Conservation (phyloP, 352 stramenopile genomes). For the Globisporangium orthogonon region DNA sequence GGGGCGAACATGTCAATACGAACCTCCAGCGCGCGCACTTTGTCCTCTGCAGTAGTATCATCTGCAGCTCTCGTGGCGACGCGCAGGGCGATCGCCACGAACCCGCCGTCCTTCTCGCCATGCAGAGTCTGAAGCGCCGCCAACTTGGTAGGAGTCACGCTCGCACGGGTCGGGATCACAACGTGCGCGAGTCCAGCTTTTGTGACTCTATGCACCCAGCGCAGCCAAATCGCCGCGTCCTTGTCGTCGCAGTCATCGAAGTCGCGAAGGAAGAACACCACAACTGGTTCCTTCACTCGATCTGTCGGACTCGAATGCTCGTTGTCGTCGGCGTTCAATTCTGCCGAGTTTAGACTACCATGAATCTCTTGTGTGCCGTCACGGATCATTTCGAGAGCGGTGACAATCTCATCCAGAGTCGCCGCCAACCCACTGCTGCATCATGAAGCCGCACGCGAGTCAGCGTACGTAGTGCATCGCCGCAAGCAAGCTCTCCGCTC, state of each 20-base stretch:
- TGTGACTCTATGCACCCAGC: conserved; percentile 48
- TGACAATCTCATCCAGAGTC: conserved; percentile 7
- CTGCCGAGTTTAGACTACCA: not conserved
- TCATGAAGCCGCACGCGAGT: too few species aligned
- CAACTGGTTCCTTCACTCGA: conserved; percentile 1
- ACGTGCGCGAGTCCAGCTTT: conserved; percentile 44
- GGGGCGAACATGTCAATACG: not conserved
- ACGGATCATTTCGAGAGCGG: conserved; percentile 8
- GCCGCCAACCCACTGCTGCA: not conserved
- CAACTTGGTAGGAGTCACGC: conserved; percentile 43
- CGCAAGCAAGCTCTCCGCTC: too few species aligned
- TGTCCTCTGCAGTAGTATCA: conserved; percentile 32
- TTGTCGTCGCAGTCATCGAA: conserved; percentile 37
- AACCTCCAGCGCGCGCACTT: conserved; percentile 32
- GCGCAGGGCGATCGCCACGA: conserved; percentile 61
- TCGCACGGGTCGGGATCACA: conserved; percentile 30
- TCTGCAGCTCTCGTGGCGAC: conserved; percentile 43
- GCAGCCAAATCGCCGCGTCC: conserved; percentile 28
- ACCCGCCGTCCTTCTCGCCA: conserved; percentile 23
- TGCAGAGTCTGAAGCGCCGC: conserved; percentile 29
- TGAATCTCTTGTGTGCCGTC: not conserved
- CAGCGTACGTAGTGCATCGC: too few species aligned
- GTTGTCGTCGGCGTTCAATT: not conserved
- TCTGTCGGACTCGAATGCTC: not conserved
- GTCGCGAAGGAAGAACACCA: conserved; percentile 56